Evolutionary conservation across 768 basidiomycete genomes (phyloP).

Genomic region (Tubosaeta sp.): DNA sequence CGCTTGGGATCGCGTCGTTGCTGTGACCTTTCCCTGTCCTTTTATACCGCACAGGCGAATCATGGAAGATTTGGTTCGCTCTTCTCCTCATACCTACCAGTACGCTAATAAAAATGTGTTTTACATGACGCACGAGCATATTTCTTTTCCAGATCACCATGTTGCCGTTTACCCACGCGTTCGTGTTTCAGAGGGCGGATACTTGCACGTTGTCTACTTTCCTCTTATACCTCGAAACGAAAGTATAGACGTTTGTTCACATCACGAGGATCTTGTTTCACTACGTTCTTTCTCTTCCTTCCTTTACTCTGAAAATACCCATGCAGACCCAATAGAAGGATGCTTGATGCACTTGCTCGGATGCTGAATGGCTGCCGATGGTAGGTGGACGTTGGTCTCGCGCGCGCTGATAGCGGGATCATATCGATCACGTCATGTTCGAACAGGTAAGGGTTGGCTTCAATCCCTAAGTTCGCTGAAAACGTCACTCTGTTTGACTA

Average conservation of each 20-base stretch:
- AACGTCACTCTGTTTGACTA: no score
- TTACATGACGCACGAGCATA: neutral
- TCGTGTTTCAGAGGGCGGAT: neutral
- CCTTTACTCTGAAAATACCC: neutral
- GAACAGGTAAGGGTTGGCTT: no score
- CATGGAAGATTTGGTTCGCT: neutral
- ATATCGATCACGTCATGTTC: no score
- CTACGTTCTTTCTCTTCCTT: neutral
- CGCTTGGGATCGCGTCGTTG: constrained; percentile 23
- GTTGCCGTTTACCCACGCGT: neutral
- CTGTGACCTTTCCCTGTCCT: constrained; percentile 13
- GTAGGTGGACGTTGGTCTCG: no score
- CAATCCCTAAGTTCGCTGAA: no score
- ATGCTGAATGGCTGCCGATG: no score
- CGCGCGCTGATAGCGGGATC: no score
- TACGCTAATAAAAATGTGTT: neutral
- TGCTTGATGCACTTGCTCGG: neutral
- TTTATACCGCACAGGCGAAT: neutral
- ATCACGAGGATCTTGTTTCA: neutral
- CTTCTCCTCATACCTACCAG: neutral
- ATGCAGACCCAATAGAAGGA: neutral
- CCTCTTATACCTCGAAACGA: neutral
- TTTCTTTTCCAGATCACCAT: neutral
- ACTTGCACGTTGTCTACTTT: neutral
- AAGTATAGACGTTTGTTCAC: neutral